Evolutionary conservation across 768 basidiomycete species (phyloP).

Genomic region (Hypholoma fasciculare): DNA sequence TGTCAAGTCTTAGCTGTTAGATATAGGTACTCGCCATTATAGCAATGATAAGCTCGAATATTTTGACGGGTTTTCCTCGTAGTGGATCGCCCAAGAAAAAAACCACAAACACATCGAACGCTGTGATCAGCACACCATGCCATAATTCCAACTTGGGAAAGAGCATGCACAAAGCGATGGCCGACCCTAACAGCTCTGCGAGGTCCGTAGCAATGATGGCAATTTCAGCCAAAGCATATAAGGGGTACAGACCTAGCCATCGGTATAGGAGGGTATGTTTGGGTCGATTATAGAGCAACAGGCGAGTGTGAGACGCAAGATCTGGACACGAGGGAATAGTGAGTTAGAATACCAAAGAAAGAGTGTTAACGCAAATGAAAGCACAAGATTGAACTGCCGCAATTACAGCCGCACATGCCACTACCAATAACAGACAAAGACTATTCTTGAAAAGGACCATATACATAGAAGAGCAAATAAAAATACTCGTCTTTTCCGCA

Average conservation of each 20-base stretch:
- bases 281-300: conserved; percentile 65
- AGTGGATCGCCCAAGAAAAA: conserved; percentile 73
- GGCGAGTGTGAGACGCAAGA: conserved; percentile 57
- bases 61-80: conserved; percentile 60
- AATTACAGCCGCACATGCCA: neutral
- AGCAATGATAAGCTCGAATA: conserved; percentile 69
- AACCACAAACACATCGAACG: conserved; percentile 66
- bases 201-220: conserved; percentile 80
- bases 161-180: conserved; percentile 76
- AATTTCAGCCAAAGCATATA: conserved; percentile 64
- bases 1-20: neutral
- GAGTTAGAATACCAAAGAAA: neutral
- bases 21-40: conserved; percentile 46
- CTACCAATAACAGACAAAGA: too few relatives aligned
- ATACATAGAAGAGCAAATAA: neutral
- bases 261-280: conserved; percentile 56
- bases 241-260: conserved; percentile 62
- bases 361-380: neutral
- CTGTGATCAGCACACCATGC: conserved; percentile 70
- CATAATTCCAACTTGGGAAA: conserved; percentile 70
- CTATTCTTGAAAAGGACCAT: too few relatives aligned
- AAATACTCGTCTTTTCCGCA: neutral
- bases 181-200: conserved; percentile 80
- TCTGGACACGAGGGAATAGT: conserved; percentile 28
- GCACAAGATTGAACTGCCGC: neutral